Conservation (phyloP, 2,329 filamentous ascomycete genomes). For the Arthrocladium fulminans region DNA sequence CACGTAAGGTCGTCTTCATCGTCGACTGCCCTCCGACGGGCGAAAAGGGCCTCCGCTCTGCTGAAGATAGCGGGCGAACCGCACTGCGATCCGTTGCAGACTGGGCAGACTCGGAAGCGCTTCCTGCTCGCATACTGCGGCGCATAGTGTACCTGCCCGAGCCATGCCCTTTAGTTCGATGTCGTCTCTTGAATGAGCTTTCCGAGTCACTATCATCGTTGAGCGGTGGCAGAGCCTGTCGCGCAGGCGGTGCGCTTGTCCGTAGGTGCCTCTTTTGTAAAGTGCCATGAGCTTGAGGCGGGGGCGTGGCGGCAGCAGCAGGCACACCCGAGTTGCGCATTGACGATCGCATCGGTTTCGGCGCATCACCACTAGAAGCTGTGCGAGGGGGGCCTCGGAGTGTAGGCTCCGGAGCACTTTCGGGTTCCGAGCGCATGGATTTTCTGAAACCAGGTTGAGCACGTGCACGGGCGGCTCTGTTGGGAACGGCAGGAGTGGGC, state of each 20-base stretch:
- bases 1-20: conserved; percentile 41
- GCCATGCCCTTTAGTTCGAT: conserved; percentile 29
- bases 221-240: conserved; percentile 1
- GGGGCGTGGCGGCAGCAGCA: conserved; percentile 4
- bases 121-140: conserved; percentile 58
- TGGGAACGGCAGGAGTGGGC: conserved; percentile 11
- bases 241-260: conserved; percentile 12
- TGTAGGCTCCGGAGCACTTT: not conserved
- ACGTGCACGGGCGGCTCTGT: not conserved
- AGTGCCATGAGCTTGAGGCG: conserved; percentile 21
- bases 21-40: conserved; percentile 34
- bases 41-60: conserved; percentile 42
- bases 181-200: conserved; percentile 67
- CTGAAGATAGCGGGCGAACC: conserved; percentile 60
- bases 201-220: conserved; percentile 56
- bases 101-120: conserved; percentile 29
- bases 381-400: not conserved
- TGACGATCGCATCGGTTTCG: not conserved
- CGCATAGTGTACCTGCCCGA: conserved; percentile 54
- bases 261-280: conserved; percentile 32
- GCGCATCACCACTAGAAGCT: not conserved
- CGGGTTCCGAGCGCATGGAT: conserved; percentile 15
- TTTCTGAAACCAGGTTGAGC: not conserved
- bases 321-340: conserved; percentile 3
- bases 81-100: conserved; percentile 41